These are phyloP conservation scores for Stygiomarasmius scandens DNA, from an alignment of 1,284 basidiomycete species.

Conservation along the genomic window DNA sequence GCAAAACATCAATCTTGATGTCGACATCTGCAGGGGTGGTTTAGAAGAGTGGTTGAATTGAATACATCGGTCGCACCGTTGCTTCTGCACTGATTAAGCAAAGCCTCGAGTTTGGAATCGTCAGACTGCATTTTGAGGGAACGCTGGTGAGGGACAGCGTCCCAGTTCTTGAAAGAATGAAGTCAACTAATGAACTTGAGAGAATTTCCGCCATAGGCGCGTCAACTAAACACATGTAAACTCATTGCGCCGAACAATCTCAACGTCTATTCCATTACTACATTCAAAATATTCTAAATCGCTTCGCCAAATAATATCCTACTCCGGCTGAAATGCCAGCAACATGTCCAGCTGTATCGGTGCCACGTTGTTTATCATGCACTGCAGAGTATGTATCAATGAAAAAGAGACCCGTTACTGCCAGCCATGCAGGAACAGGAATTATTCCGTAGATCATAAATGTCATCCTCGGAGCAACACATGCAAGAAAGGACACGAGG, in stretches of 20 bases:
- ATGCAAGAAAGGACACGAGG: conserved; percentile 72
- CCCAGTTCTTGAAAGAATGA: conserved; percentile 7
- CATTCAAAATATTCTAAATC: conserved; percentile 28
- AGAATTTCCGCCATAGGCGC: background rate
- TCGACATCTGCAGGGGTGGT: conserved; percentile 61
- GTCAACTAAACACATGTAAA: conserved; percentile 7
- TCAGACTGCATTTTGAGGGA: conserved; percentile 47
- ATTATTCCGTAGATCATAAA: conserved; percentile 85
- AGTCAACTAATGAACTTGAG: conserved; percentile 7
- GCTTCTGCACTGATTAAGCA: conserved; percentile 68
- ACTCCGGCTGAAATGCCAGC: conserved; percentile 77
- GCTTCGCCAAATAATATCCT: conserved; percentile 52
- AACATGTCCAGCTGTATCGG: conserved; percentile 80
- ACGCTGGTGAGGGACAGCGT: conserved; percentile 10
- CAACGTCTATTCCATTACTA: background rate
- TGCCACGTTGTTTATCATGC: conserved; percentile 31
- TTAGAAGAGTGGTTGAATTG: conserved; percentile 3
- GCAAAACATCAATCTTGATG: conserved; percentile 75
- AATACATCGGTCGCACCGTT: conserved; percentile 50
- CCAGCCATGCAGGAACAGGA: conserved; percentile 83
- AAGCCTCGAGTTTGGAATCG: conserved; percentile 57
- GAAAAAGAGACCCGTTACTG: conserved; percentile 74
- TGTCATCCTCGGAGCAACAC: conserved; percentile 65
- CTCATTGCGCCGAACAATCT: background rate
- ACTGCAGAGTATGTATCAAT: conserved; percentile 69